These are phyloP conservation scores for Scleromitrula shiraiana DNA, from an alignment of 2,329 filamentous ascomycete genomes.

Conservation along the genomic window DNA sequence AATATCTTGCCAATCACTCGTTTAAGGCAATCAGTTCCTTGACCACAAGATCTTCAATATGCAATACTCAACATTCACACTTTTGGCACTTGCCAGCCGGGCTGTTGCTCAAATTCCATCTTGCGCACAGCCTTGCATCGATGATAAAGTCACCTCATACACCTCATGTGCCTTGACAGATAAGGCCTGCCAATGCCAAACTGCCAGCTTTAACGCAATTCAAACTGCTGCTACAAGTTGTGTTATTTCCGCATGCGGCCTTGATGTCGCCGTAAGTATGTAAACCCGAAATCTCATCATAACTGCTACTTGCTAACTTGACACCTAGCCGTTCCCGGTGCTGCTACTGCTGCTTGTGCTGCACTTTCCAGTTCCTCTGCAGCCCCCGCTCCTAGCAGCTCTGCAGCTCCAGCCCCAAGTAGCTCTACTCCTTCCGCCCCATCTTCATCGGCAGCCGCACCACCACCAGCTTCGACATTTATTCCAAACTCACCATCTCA, in stretches of 20 bases:
- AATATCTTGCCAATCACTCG: slow-evolving; percentile 6
- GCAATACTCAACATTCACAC: slow-evolving; percentile 5
- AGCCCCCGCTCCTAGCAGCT: background rate
- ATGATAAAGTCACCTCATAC: background rate
- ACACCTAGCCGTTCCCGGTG: background rate
- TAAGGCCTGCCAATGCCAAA: slow-evolving; percentile 3
- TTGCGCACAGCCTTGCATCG: slow-evolving; percentile 6
- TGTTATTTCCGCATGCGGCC: background rate
- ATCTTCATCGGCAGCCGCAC: background rate
- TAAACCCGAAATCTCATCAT: background rate
- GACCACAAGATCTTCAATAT: background rate
- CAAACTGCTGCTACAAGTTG: slow-evolving; percentile 4
- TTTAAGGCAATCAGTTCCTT: slow-evolving; percentile 7
- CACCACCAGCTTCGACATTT: background rate
- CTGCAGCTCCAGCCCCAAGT: background rate
- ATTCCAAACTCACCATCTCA: background rate
- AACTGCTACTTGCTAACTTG: background rate
- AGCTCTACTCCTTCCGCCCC: background rate
- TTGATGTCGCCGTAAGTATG: slow-evolving; percentile 5
- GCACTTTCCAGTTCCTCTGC: background rate
- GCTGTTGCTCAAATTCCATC: slow-evolving; percentile 7
- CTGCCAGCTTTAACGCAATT: slow-evolving; percentile 1
- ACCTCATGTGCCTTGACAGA: slow-evolving; percentile 5
- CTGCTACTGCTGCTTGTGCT: background rate
- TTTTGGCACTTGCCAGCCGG: slow-evolving; percentile 3